Base-by-base conservation (phyloP, 1,284 basidiomycete genomes). In the Phaffia rhodozyma region DNA sequence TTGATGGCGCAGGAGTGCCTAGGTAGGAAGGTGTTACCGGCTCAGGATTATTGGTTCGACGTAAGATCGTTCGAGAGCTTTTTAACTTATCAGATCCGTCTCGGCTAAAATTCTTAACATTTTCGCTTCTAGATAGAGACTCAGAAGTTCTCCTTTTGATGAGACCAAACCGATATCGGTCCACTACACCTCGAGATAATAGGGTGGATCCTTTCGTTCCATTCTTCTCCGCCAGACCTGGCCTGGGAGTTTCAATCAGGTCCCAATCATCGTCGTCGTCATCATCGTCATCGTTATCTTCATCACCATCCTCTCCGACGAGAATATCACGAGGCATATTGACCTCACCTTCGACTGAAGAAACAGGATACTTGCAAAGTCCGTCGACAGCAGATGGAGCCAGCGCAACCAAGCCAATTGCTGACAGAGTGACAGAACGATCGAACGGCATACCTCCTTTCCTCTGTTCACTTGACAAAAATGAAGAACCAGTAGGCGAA, bases 201-300 rank as follows among this genome's bases (percentile, higher is more conserved):
- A 89, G 77, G 72, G 84, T 89, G 43, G 82, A 83, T 6, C 82
- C 86, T 71, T 84, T 84, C 48, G 83, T 77, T 13, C 87, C 87
- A 68, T 90, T 89, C 63, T 82, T 79, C 66, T 90, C 87, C 71
- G 89, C 86, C 23, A 83, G 83, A 68, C 86, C 86, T 20, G 77
- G 83, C 38, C 67, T 57, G 1, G 73, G 72, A 49, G 82, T 82
- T 69, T 90, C 88, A 64, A 91, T 81, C 66, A 91, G 83, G 79
- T 90, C 89, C 89, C 88, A 91, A 66, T 90, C 88, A 59, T 87
- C 86, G 61, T 87, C 86, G 60, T 85, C 84, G 29, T 84, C 83
- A 52, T 86, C 84, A 54, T 65, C 81, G 79, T 51, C 55, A 11
- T 34, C 60, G 27, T 53, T 29, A 34, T 34, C 38, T 43, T 43